Conservation (phyloP, 345 rosid genomes). For the Eucalyptus curtisii region DNA sequence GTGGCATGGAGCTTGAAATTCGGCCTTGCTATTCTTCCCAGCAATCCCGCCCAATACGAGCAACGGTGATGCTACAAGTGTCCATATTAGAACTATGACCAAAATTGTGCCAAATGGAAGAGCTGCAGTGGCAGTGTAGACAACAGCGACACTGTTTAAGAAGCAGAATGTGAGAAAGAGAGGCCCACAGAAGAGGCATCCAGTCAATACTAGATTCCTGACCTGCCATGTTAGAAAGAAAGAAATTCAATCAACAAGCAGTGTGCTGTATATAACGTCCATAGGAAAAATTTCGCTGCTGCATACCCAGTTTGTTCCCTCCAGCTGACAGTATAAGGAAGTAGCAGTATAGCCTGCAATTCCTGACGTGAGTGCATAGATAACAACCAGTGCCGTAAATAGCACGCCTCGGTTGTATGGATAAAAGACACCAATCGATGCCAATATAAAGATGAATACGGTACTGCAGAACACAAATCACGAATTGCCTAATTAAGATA, state of each 20-base stretch:
- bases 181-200: conserved; percentile 4
- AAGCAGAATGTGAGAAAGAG: conserved; percentile 30
- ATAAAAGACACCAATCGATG: conserved; percentile 35
- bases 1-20: conserved; percentile 38
- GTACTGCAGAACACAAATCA: conserved; percentile 8
- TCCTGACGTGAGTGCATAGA: conserved; percentile 42
- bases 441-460: conserved; percentile 23
- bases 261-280: background rate
- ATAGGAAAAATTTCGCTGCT: background rate
- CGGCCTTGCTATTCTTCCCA: conserved; percentile 36
- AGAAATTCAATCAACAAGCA: background rate
- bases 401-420: conserved; percentile 34
- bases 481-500: background rate
- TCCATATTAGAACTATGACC: conserved; percentile 30
- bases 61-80: conserved; percentile 27
- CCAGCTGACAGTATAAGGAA: conserved; percentile 31
- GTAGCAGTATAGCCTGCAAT: conserved; percentile 36
- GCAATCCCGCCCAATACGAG: conserved; percentile 40
- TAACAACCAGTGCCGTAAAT: conserved; percentile 29
- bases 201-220: conserved; percentile 20
- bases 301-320: conserved; percentile 36
- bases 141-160: conserved; percentile 30
- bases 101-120: conserved; percentile 33
- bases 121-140: conserved; percentile 32
- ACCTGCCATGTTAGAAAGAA: conserved; percentile 9